A percentile compares a stretch with the other conserved stretches of the same genome.
Evolutionary conservation across 1,139 yeast species (phyloP).

Genomic region (Geotrichum restrictum): DNA sequence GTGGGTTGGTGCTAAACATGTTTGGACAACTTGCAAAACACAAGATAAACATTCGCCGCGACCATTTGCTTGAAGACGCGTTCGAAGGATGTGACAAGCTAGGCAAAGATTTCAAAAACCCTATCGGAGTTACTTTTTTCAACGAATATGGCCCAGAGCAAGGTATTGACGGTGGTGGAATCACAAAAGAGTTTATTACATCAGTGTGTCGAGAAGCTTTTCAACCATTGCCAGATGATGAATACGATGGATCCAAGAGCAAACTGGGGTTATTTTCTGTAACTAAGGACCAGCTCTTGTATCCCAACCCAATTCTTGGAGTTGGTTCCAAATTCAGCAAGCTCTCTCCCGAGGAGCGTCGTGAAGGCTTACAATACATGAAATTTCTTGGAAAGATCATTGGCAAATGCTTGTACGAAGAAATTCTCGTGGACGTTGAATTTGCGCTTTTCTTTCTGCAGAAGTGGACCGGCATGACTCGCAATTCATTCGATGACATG

Average conservation of each 20-base stretch:
- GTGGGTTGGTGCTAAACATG: constrained; percentile 10
- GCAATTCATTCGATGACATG: constrained; percentile 73
- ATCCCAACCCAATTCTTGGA: constrained; percentile 66
- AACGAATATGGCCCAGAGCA: constrained; percentile 76
- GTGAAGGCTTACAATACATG: constrained; percentile 44
- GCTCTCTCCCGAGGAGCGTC: constrained; percentile 29
- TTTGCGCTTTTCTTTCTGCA: constrained; percentile 85
- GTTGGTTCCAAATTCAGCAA: constrained; percentile 21
- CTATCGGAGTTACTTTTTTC: constrained; percentile 60
- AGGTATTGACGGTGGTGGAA: constrained; percentile 96
- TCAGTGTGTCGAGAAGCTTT: constrained; percentile 70
- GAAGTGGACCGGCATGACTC: constrained; percentile 52
- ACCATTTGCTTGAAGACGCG: constrained; percentile 69
- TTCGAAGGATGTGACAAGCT: constrained; percentile 50
- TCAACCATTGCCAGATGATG: constrained; percentile 38
- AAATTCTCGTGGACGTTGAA: constrained; percentile 71
- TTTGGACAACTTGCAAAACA: constrained; percentile 31
- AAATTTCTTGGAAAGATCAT: constrained; percentile 73
- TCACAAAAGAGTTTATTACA: constrained; percentile 85
- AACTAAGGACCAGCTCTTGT: constrained; percentile 56
- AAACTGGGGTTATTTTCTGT: constrained; percentile 49
- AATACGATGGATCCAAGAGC: constrained; percentile 9
- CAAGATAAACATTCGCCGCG: constrained; percentile 62
- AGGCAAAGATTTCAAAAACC: constrained; percentile 54
- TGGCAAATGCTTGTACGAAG: constrained; percentile 89